phyloP scores from a whole-genome alignment of 139 green algal genomes.

The Gonium pectorale region DNA sequence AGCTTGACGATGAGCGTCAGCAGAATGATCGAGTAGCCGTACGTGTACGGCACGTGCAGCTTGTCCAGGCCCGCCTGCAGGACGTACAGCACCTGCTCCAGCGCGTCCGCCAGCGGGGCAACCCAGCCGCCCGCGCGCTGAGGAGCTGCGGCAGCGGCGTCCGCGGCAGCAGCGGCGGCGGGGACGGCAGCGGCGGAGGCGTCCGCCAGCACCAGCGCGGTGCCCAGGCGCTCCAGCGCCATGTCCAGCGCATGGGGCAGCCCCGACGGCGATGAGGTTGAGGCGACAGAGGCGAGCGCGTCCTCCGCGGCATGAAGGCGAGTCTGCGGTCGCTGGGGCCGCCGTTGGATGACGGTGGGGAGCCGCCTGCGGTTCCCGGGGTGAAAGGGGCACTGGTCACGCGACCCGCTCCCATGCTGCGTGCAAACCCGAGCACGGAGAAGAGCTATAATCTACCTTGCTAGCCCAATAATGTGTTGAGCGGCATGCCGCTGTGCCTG shows the following conservation, averaged over 20 bases:
- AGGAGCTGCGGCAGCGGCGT: constrained; percentile 15
- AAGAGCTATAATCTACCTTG: constrained; percentile 8
- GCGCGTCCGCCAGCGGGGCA: constrained; percentile 60
- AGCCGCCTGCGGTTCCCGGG: neutral
- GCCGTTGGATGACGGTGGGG: neutral
- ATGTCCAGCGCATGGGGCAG: neutral
- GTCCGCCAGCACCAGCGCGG: constrained; percentile 10
- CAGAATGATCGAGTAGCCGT: constrained; percentile 86
- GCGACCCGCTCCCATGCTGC: neutral
- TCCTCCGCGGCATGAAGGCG: neutral
- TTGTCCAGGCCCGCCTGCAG: constrained; percentile 65
- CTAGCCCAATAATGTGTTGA: neutral
- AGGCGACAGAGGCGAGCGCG: neutral
- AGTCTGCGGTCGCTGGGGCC: neutral
- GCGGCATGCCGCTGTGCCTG: too few species aligned
- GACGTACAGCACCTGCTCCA: constrained; percentile 66
- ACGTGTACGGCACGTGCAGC: constrained; percentile 81
- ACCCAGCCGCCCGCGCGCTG: constrained; percentile 66
- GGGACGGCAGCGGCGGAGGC: neutral
- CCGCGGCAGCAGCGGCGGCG: neutral
- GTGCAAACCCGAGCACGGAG: neutral
- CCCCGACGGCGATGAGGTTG: neutral
- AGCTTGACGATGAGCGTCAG: constrained; percentile 81
- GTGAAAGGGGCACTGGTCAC: neutral
- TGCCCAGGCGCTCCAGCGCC: neutral